These are phyloP conservation scores for Xylariales sp. DNA, from an alignment of 2,329 filamentous ascomycete species.

Conservation along the genomic window DNA sequence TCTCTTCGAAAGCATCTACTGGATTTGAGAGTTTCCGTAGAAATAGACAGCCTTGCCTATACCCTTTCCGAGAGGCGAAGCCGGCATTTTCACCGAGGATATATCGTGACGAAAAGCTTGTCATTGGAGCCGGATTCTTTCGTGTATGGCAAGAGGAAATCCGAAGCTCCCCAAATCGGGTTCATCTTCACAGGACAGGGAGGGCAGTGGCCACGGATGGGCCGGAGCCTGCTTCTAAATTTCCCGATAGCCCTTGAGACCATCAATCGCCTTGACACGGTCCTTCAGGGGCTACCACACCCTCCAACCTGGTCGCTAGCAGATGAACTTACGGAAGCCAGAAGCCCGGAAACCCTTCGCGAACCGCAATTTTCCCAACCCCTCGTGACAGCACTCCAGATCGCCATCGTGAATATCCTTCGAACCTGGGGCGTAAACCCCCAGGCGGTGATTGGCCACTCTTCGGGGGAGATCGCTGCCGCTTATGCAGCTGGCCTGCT, in stretches of 20 bases:
- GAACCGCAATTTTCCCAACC: constrained; percentile 40
- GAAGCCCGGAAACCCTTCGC: constrained; percentile 29
- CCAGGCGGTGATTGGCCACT: constrained; percentile 36
- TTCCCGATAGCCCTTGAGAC: constrained; percentile 22
- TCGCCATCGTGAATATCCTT: constrained; percentile 25
- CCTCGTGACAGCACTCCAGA: constrained; percentile 37
- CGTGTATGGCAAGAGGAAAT: background rate
- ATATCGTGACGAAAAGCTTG: constrained; percentile 26
- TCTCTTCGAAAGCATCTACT: background rate
- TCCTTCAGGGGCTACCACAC: constrained; percentile 20
- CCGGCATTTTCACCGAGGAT: constrained; percentile 40
- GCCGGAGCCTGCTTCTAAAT: constrained; percentile 21
- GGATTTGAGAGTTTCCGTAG: constrained; percentile 12
- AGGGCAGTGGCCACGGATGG: constrained; percentile 44
- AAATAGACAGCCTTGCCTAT: constrained; percentile 11
- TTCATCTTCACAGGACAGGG: constrained; percentile 44
- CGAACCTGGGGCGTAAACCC: constrained; percentile 27
- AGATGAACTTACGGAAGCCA: constrained; percentile 37
- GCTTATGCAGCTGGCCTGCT: constrained; percentile 28
- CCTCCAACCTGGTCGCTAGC: constrained; percentile 41
- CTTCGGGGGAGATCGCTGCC: constrained; percentile 41
- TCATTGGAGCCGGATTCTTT: constrained; percentile 18
- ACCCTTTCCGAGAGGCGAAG: constrained; percentile 20
- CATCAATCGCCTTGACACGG: constrained; percentile 36
- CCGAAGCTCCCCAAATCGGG: constrained; percentile 15